Evolutionary conservation across 768 basidiomycete genomes (phyloP).

Genomic region (Lactarius akahatsu): DNA sequence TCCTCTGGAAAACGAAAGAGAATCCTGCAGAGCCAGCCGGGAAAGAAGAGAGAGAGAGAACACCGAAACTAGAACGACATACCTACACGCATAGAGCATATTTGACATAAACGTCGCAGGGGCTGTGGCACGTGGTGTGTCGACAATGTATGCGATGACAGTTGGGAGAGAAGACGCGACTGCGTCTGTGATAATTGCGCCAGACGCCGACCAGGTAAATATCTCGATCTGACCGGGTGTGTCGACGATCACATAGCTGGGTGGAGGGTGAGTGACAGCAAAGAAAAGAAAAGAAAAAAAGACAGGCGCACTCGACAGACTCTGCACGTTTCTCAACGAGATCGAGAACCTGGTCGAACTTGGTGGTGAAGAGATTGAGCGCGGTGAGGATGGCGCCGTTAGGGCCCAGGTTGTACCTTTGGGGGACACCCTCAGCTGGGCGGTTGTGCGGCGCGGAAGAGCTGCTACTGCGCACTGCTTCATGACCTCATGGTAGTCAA

Average conservation of each 20-base stretch:
- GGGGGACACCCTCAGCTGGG: conserved; percentile 14
- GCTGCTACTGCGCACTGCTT: conserved; percentile 78
- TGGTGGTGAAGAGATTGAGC: conserved; percentile 96
- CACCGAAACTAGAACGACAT: conserved; percentile 30
- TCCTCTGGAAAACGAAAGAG: too few species aligned
- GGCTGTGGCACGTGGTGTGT: conserved; percentile 90
- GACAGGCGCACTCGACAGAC: conserved; percentile 70
- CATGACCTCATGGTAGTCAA: conserved; percentile 98
- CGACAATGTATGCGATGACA: conserved; percentile 95
- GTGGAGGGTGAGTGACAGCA: background rate
- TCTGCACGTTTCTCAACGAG: conserved; percentile 90
- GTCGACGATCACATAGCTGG: conserved; percentile 90
- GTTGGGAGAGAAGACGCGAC: conserved; percentile 91
- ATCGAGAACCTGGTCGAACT: conserved; percentile 94
- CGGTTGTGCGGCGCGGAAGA: conserved; percentile 19
- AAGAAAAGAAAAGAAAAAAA: background rate
- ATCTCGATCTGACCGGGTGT: conserved; percentile 99
- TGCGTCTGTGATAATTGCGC: conserved; percentile 97
- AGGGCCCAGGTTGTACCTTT: conserved; percentile 94
- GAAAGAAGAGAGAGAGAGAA: background rate
- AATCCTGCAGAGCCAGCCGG: background rate
- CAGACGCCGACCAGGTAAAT: conserved; percentile 99
- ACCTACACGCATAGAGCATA: conserved; percentile 99
- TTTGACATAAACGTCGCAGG: conserved; percentile 99
- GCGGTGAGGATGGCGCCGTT: conserved; percentile 98